Evolutionary conservation across 805 yeast species (phyloP).

Genomic region (Groenewaldozyma tartarivorans): DNA sequence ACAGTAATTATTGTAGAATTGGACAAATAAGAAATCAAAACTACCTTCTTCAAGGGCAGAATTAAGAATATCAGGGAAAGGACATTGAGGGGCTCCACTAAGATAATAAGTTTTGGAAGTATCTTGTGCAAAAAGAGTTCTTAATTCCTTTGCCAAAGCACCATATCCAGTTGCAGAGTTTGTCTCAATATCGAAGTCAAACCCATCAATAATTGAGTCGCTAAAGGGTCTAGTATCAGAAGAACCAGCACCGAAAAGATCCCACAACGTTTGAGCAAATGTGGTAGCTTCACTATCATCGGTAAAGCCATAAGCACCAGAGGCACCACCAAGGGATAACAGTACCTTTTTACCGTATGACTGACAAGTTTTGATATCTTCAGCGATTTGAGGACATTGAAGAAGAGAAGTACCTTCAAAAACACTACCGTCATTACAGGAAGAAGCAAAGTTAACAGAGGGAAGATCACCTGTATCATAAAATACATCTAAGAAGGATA

Average conservation of each 20-base stretch:
- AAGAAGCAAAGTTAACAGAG: slow-evolving; percentile 49
- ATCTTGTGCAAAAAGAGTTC: slow-evolving; percentile 18
- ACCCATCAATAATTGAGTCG: slow-evolving; percentile 53
- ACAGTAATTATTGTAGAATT: slow-evolving; percentile 55
- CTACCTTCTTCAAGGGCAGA: slow-evolving; percentile 34
- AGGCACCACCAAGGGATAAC: slow-evolving; percentile 51
- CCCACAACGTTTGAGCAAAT: slow-evolving; percentile 37
- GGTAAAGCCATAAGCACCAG: slow-evolving; percentile 42
- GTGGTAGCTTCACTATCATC: slow-evolving; percentile 37
- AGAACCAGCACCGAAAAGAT: slow-evolving; percentile 39
- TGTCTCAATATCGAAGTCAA: slow-evolving; percentile 53
- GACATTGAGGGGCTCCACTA: slow-evolving; percentile 64
- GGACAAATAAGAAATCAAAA: slow-evolving; percentile 53
- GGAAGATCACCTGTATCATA: slow-evolving; percentile 31
- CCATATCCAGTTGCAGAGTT: slow-evolving; percentile 40
- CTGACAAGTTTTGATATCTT: slow-evolving; percentile 68
- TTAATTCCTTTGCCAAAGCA: slow-evolving; percentile 33
- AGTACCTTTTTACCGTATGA: slow-evolving; percentile 58
- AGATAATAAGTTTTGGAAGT: slow-evolving; percentile 37
- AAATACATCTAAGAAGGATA: slow-evolving; percentile 57
- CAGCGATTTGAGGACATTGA: slow-evolving; percentile 38
- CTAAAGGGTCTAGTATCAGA: slow-evolving; percentile 36
- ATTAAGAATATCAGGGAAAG: slow-evolving; percentile 46
- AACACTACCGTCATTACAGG: slow-evolving; percentile 28
- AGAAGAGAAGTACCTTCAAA: slow-evolving; percentile 30